Percentiles rank a stretch among this genome's conserved stretches.
Conservation (phyloP, 371 early-diverging fungal genomes). For the Nematocida sp. region DNA sequence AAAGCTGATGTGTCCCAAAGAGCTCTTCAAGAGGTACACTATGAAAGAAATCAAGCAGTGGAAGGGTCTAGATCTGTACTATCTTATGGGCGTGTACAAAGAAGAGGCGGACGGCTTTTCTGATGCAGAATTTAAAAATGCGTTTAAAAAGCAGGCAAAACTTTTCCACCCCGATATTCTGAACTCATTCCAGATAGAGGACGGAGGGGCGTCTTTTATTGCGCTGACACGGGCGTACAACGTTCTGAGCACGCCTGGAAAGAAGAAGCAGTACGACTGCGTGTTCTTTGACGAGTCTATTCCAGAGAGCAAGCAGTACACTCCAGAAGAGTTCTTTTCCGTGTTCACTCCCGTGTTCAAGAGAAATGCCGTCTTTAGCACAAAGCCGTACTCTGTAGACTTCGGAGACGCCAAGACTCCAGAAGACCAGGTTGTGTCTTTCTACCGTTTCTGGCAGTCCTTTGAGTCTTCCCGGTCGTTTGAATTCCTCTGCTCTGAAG, state of each 20-base stretch:
- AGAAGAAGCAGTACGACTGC: constrained; percentile 88
- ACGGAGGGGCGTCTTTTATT: constrained; percentile 54
- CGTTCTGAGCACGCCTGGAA: constrained; percentile 77
- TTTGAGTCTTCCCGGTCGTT: constrained; percentile 92
- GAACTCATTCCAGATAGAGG: constrained; percentile 14
- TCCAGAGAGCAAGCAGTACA: constrained; percentile 67
- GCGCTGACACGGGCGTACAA: constrained; percentile 70
- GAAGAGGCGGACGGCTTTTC: constrained; percentile 48
- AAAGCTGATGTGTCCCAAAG: constrained; percentile 22
- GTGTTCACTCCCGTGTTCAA: constrained; percentile 77
- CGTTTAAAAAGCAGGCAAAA: constrained; percentile 45
- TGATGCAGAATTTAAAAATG: constrained; percentile 37
- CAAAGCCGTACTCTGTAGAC: constrained; percentile 72
- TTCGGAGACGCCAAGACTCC: constrained; percentile 71
- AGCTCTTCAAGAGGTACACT: constrained; percentile 58
- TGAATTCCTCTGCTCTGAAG: constrained; percentile 90
- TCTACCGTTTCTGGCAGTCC: constrained; percentile 88
- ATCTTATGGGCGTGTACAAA: constrained; percentile 55
- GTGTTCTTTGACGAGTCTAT: constrained; percentile 72
- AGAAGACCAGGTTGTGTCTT: constrained; percentile 75
- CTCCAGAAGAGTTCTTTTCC: constrained; percentile 76
- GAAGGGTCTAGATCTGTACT: constrained; percentile 61
- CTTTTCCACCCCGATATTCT: constrained; percentile 60
- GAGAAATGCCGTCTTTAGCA: constrained; percentile 75
- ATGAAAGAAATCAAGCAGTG: constrained; percentile 54